A percentile compares a stretch with the other conserved stretches of the same genome.
Evolutionary conservation across 1,284 basidiomycete genomes (phyloP).

Genomic region (Coriolopsis trogii): DNA sequence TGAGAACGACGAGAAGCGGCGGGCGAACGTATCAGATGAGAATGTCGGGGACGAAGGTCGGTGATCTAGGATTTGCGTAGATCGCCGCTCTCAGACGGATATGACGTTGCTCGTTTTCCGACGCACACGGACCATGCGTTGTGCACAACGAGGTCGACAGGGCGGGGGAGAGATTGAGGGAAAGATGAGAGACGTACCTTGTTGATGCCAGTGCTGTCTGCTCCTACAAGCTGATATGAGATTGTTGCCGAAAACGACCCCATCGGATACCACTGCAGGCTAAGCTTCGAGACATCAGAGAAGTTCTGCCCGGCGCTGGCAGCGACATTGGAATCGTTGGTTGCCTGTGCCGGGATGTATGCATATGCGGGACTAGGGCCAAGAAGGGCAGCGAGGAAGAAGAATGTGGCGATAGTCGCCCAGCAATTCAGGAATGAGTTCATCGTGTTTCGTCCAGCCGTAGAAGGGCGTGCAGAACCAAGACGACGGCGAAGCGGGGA

Average conservation of each 20-base stretch:
- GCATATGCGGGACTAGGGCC: slow-evolving; percentile 29
- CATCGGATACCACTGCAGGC: slow-evolving; percentile 64
- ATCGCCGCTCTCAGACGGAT: not conserved
- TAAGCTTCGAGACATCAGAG: slow-evolving; percentile 58
- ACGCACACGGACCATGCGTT: not conserved
- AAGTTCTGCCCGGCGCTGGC: slow-evolving; percentile 51
- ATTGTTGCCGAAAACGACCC: slow-evolving; percentile 51
- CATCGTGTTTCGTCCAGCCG: not conserved
- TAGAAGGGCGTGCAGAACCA: not conserved
- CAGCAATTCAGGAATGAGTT: too few relatives aligned
- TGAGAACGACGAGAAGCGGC: not conserved
- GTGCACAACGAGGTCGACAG: too few relatives aligned
- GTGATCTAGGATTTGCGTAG: not conserved
- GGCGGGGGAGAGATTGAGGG: too few relatives aligned
- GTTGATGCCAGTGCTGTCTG: slow-evolving; percentile 49
- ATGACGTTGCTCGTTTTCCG: not conserved
- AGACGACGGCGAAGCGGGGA: not conserved
- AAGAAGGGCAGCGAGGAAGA: not conserved
- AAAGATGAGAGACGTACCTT: slow-evolving; percentile 48
- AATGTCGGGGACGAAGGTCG: not conserved
- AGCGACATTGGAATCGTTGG: slow-evolving; percentile 62
- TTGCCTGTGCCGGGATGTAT: slow-evolving; percentile 75
- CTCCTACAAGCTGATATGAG: slow-evolving; percentile 60
- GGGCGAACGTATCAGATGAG: not conserved
- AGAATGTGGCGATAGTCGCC: not conserved